Evolutionary conservation across 495 filamentous ascomycete species (phyloP), one percentile per base, ranked within the genome.

Genomic region (Tuber indicum): DNA sequence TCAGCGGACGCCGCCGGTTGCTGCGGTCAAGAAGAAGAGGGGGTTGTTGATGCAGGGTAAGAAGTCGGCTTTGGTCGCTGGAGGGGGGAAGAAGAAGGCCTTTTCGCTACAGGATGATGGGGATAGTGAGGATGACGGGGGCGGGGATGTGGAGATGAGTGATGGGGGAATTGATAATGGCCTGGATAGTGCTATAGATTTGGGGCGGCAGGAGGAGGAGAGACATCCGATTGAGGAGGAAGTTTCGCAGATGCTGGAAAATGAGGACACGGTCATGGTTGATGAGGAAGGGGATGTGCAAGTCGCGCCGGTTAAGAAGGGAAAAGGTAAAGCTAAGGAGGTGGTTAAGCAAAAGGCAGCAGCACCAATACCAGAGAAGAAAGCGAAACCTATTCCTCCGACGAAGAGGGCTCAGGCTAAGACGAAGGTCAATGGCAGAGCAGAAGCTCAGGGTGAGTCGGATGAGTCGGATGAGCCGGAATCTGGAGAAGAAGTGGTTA

Each of bases 261-360:
- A 84, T 10, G 81, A 81, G 17, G 83, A 83, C 46, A 83, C 86
- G 77, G 84, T 81, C 46, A 84, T 87, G 75, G 72, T 84, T 41
- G 80, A 84, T 75, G 81, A 80, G 26, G 82, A 73, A 2, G 77
- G 77, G 43, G 81, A 83, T 74, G 81, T 84, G 45, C 62, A 81
- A 8, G 82, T 76, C 32, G 45, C 74, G 10, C 72, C 45, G 74
- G 74, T 23, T 21, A 75, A 69, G 49, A 71, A 39, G 26, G 36
- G 42, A 32, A 52, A 70, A 10, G 36, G 36, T 49, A 62, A 72
- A 44, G 66, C 41, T 42, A 71, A 79, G 74, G 44, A 71, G 16
- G 8, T 66, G 52, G 52, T 32, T 32, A 62, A 62, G n/a, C 10
- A 32, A 62, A 62, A 70, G 32, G 26, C 74, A n/a, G 75, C 74